A percentile compares a stretch with the other conserved stretches of the same genome.
Evolutionary conservation across 805 yeast genomes (phyloP).

Genomic region (Schwanniomyces polymorphus): DNA sequence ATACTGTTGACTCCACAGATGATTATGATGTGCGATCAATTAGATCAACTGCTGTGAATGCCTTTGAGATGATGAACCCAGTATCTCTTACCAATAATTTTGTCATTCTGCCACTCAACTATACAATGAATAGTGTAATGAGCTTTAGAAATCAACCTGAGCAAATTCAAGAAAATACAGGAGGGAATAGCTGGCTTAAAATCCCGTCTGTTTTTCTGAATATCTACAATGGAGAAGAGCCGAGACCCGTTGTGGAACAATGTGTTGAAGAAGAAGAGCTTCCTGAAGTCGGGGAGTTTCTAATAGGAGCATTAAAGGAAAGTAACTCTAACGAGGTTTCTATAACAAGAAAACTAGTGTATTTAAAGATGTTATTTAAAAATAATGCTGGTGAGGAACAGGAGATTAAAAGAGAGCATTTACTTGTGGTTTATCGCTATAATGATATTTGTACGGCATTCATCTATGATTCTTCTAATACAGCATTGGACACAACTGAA

Average conservation of each 20-base stretch:
- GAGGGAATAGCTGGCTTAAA: conserved; percentile 15
- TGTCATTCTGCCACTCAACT: conserved; percentile 37
- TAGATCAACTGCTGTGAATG: conserved; percentile 11
- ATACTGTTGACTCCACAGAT: background rate
- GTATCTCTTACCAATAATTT: conserved; percentile 33
- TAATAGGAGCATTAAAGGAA: conserved; percentile 2
- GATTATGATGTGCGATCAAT: conserved; percentile 5
- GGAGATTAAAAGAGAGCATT: conserved; percentile 21
- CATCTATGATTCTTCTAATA: conserved; percentile 28
- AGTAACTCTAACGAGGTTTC: conserved; percentile 2
- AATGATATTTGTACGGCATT: conserved; percentile 21
- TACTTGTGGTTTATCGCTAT: conserved; percentile 28
- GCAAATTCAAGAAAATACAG: background rate
- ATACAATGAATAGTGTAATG: conserved; percentile 34
- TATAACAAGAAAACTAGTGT: conserved; percentile 25
- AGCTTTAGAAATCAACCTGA: conserved; percentile 12
- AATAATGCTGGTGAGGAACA: conserved; percentile 2
- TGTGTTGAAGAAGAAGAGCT: conserved; percentile 4
- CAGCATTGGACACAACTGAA: conserved; percentile 17
- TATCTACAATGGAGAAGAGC: background rate
- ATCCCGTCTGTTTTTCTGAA: conserved; percentile 14
- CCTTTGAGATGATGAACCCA: conserved; percentile 33
- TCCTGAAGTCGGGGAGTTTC: conserved; percentile 5
- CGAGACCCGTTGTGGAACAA: background rate
- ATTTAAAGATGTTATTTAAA: conserved; percentile 14